Evolutionary conservation across 306 rosid genomes (phyloP).

Genomic region (Erythrophleum fordii): DNA sequence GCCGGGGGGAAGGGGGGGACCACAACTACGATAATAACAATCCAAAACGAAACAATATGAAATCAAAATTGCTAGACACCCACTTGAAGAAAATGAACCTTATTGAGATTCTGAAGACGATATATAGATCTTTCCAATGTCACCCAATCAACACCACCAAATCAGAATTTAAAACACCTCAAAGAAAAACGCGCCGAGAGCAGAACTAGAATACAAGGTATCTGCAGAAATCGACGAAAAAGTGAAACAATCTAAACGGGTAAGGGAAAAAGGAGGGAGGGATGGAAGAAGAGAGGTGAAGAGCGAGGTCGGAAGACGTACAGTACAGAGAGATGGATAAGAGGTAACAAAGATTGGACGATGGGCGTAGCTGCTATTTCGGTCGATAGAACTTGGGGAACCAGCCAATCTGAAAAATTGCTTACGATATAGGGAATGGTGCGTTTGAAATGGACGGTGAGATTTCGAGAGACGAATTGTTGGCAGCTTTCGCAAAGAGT

Average conservation of each 20-base stretch:
- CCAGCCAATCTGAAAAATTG: slow-evolving; percentile 47
- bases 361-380: slow-evolving; percentile 74
- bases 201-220: not conserved
- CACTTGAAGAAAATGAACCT: slow-evolving; percentile 33
- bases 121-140: not conserved
- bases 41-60: not conserved
- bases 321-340: slow-evolving; percentile 33
- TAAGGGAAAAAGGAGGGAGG: not conserved
- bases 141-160: not conserved
- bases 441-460: slow-evolving; percentile 43
- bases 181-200: not conserved
- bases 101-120: not conserved
- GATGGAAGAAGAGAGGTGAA: slow-evolving; percentile 5
- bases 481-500: slow-evolving; percentile 29
- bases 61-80: not conserved
- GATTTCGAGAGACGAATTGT: slow-evolving; percentile 31
- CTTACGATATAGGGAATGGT: not conserved
- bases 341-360: slow-evolving; percentile 45
- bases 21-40: not conserved
- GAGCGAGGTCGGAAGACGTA: not conserved
- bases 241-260: slow-evolving; percentile 14
- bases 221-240: slow-evolving; percentile 9
- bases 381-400: slow-evolving; percentile 49
- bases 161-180: not conserved
- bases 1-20: not conserved